phyloP scores from a whole-genome alignment of 208 protist species.

The Wallacemonas sp. region DNA sequence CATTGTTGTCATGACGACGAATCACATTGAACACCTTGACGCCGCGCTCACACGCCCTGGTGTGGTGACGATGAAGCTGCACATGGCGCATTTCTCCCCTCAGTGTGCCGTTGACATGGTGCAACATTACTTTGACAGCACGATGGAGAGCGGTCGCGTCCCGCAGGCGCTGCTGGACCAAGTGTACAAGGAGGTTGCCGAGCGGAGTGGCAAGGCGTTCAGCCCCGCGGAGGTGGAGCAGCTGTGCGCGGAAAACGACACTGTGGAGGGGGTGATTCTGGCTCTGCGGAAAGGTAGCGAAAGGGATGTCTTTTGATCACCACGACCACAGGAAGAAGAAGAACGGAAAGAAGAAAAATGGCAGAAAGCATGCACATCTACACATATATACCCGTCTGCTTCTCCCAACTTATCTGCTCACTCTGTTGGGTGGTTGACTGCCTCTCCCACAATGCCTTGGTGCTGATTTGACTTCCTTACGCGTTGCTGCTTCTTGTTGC shows the following conservation, averaged over 20 bases:
- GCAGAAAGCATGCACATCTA: background rate
- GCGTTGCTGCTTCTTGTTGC: no score
- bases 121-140: constrained; percentile 62
- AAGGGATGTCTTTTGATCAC: constrained; percentile 59
- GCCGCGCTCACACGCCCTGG: constrained; percentile 85
- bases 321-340: background rate
- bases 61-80: constrained; percentile 88
- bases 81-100: constrained; percentile 82
- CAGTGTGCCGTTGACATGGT: constrained; percentile 79
- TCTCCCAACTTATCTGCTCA: no score
- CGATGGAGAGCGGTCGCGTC: constrained; percentile 5
- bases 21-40: constrained; percentile 91
- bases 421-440: no score
- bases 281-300: constrained; percentile 54
- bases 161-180: constrained; percentile 19
- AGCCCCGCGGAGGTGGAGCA: constrained; percentile 90
- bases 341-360: background rate
- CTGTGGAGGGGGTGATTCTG: constrained; percentile 64
- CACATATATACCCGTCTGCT: background rate
- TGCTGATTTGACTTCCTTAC: no score
- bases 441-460: no score
- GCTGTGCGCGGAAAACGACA: constrained; percentile 83
- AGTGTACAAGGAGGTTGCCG: constrained; percentile 16
- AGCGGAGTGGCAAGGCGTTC: constrained; percentile 20
- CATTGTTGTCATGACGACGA: constrained; percentile 95